A percentile compares a stretch with the other conserved stretches of the same genome.
These are phyloP conservation scores for Flaveria bidentis DNA, from an alignment of 129 eudicot species.

Conservation along the genomic window DNA sequence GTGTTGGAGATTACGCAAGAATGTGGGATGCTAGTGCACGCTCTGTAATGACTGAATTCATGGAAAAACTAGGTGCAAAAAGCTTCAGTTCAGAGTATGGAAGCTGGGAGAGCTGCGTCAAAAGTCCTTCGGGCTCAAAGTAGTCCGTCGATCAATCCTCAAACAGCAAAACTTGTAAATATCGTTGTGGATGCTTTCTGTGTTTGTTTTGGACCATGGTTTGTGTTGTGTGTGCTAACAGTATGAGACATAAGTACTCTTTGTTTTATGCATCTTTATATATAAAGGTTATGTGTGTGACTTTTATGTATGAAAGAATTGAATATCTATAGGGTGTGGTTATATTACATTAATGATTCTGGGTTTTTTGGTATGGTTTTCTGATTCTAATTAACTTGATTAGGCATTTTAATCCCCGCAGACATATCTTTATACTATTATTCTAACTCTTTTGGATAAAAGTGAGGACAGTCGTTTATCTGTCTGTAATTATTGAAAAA, in stretches of 20 bases:
- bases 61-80: conserved; percentile 22
- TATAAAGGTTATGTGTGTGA: conserved; percentile 13
- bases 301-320: not conserved
- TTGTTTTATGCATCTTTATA: not conserved
- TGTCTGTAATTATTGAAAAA: too few species aligned
- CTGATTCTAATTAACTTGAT: too few species aligned
- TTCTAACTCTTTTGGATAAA: too few species aligned
- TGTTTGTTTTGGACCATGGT: conserved; percentile 6
- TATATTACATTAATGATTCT: not conserved
- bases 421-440: too few species aligned
- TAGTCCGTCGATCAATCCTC: not conserved
- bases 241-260: conserved; percentile 9
- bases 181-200: conserved; percentile 12
- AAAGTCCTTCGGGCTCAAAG: conserved; percentile 10
- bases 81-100: conserved; percentile 16
- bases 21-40: conserved; percentile 43
- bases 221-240: not conserved
- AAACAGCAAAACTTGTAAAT: not conserved
- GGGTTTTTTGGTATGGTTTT: not conserved
- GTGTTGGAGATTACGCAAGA: conserved; percentile 38
- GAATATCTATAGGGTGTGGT: not conserved
- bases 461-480: too few species aligned
- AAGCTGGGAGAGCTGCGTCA: conserved; percentile 18
- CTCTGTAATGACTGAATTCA: conserved; percentile 25
- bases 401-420: too few species aligned